phyloP scores from a whole-genome alignment of 768 basidiomycete genomes.

The Lentinula aciculospora region DNA sequence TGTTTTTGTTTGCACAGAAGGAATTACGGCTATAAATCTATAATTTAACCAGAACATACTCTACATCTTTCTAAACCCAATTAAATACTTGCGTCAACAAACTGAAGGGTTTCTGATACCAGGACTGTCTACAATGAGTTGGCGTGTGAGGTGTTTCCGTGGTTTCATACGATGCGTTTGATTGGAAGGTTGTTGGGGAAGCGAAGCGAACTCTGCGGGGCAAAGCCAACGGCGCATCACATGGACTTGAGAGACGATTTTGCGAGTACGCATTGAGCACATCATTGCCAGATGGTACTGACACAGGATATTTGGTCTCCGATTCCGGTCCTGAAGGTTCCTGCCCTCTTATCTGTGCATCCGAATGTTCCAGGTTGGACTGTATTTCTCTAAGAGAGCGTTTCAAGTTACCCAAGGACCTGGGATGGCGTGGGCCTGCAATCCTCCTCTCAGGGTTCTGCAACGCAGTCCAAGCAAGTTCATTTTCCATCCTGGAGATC shows the following conservation, averaged over 20 bases:
- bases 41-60: neutral
- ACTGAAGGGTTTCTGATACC: neutral
- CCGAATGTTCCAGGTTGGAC: neutral
- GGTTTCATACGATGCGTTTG: neutral
- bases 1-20: too few species aligned
- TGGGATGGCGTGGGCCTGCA: neutral
- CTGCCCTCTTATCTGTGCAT: neutral
- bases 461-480: neutral
- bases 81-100: neutral
- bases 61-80: neutral
- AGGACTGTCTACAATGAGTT: neutral
- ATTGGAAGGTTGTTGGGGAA: neutral
- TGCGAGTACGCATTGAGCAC: neutral
- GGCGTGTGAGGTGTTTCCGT: neutral
- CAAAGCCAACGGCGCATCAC: neutral
- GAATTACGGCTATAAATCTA: too few species aligned
- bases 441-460: neutral
- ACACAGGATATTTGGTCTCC: neutral
- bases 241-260: neutral
- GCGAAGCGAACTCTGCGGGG: neutral
- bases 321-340: neutral
- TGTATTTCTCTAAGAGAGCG: slow-evolving; percentile 2
- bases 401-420: slow-evolving; percentile 2
- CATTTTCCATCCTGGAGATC: neutral
- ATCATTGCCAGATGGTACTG: neutral